These are phyloP conservation scores for Lepidium aucheri DNA, from an alignment of 345 rosid species.

Conservation along the genomic window DNA sequence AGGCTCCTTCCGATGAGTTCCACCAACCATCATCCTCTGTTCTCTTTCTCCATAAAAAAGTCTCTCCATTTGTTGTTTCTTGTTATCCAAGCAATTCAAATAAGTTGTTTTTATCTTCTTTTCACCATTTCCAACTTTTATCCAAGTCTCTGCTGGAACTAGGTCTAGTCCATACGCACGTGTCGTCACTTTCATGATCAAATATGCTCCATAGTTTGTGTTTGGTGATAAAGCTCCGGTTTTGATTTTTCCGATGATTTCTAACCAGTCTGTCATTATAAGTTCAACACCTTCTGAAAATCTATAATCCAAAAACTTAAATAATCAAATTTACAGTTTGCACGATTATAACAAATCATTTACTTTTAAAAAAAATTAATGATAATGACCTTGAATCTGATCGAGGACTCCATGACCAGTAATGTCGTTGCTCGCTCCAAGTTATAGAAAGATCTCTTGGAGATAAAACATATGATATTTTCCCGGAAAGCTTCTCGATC, in stretches of 20 bases:
- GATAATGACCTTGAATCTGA: constrained; percentile 51
- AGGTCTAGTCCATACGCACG: constrained; percentile 46
- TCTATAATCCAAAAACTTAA: constrained; percentile 4
- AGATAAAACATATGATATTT: constrained; percentile 41
- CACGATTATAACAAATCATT: not conserved
- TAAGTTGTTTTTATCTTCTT: not conserved
- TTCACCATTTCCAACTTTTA: constrained; percentile 19
- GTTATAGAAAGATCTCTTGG: constrained; percentile 68
- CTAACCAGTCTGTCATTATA: constrained; percentile 35
- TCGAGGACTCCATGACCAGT: constrained; percentile 52
- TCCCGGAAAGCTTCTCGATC: constrained; percentile 54
- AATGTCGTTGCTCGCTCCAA: constrained; percentile 45
- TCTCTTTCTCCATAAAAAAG: constrained; percentile 9
- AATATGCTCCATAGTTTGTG: constrained; percentile 48
- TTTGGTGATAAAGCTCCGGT: constrained; percentile 31
- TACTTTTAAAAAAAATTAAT: not conserved
- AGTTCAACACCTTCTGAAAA: constrained; percentile 38
- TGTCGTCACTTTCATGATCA: constrained; percentile 29
- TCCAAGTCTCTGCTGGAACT: constrained; percentile 36
- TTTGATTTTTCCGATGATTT: constrained; percentile 34
- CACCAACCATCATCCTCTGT: constrained; percentile 2
- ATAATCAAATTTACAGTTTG: not conserved
- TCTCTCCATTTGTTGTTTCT: constrained; percentile 24
- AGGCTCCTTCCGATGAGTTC: constrained; percentile 13
- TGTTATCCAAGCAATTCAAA: constrained; percentile 17